These are phyloP conservation scores for Bromus sterilis DNA, from an alignment of 176 grass and related monocot genomes.

Conservation along the genomic window DNA sequence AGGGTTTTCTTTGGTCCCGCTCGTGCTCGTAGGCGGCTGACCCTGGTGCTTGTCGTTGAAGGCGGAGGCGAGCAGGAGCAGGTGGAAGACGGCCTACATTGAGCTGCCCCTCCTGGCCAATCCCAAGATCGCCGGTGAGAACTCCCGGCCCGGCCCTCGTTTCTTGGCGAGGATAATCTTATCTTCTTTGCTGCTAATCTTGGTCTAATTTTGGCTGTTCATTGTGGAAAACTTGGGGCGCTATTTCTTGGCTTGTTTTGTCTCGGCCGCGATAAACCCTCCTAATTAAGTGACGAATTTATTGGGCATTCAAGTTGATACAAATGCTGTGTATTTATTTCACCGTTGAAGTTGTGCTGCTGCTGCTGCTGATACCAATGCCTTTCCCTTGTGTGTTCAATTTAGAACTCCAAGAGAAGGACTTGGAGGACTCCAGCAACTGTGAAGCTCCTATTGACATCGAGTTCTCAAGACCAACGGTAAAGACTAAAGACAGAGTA, in stretches of 20 bases:
- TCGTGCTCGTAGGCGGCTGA: slow-evolving; percentile 2
- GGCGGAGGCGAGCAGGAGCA: background rate
- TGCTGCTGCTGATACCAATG: background rate
- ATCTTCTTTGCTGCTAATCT: no score
- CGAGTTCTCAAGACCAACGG: slow-evolving; percentile 33
- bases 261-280: no score
- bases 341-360: background rate
- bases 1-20: background rate
- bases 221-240: no score
- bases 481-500: background rate
- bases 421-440: slow-evolving; percentile 12
- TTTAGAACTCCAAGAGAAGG: slow-evolving; percentile 28
- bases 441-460: slow-evolving; percentile 11
- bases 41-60: background rate
- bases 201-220: no score
- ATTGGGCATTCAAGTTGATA: no score
- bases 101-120: slow-evolving; percentile 9
- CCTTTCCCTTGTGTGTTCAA: background rate
- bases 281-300: no score
- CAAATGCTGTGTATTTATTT: no score
- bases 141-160: no score
- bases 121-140: slow-evolving; percentile 23
- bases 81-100: background rate
- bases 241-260: no score
- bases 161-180: background rate